Evolutionary conservation across 2,329 filamentous ascomycete genomes (phyloP), one percentile per base, ranked within the genome.

Genomic region (Alternaria atra): DNA sequence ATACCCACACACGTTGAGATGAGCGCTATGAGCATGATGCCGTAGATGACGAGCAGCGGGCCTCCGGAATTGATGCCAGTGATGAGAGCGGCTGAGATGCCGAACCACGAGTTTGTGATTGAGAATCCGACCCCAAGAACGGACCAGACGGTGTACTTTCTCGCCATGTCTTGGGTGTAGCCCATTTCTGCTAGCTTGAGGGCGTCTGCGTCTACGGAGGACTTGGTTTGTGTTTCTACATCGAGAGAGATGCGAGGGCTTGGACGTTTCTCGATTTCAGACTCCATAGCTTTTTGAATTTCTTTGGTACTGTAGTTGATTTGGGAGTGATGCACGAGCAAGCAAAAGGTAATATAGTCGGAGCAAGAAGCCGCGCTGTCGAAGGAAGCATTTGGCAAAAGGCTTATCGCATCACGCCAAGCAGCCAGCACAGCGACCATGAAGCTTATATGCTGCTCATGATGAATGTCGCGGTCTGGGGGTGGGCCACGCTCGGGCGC

Each of bases 101-200:
- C 83, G 61, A 83, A 84, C 83, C 83, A 85, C 1, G 81, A 83
- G 62, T 85, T 84, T 29, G 82, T 84, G 55, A 85, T 78, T 8
- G 80, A 83, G 67, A 84, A 85, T 9, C 83, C 82, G 12, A 84
- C 81, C n/a, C 82, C 83, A 3, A 84, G 76, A 37, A 84, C 76
- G 1, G 82, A 83, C 66, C 81, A 75, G n/a, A 84, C 77, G 34
- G 79, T 81, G 72, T 82, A 84, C 59, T 84, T 84, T 39, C 83
- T 79, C 57, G 72, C 74, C 75, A 83, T 77, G 54, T 83, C 81
- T 64, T 84, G 83, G 2, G 73, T 77, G 64, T 84, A 84, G 17
- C 83, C 83, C 81, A 84, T 83, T 51, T 79, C 76, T 1, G 80
- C 81, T 30, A 84, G 72, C 66, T 81, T 82, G 39, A 79, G 61